Conservation (phyloP, 2,329 filamentous ascomycete genomes). For the Ramularia endophylla region DNA sequence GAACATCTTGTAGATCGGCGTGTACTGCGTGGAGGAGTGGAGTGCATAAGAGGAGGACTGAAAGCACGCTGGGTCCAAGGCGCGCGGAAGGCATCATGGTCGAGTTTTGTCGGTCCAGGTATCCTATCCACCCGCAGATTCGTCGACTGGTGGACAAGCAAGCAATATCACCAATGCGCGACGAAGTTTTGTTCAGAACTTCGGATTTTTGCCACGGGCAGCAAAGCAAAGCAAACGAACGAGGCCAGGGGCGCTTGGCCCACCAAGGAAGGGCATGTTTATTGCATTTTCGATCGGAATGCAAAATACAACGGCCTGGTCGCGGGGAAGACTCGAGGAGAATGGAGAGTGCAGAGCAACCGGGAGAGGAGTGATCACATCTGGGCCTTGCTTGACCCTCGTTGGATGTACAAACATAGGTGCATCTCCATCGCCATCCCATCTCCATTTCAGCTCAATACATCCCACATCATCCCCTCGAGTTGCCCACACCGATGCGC, state of each 20-base stretch:
- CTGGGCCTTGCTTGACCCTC: no score
- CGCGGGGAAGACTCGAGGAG: no score
- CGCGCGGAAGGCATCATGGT: constrained; percentile 7
- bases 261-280: constrained; percentile 1
- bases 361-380: no score
- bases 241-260: constrained; percentile 7
- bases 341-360: no score
- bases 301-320: background rate
- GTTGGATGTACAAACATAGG: no score
- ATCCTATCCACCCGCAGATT: no score
- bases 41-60: constrained; percentile 8
- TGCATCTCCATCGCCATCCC: background rate
- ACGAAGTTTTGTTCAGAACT: background rate
- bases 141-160: no score
- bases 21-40: constrained; percentile 6
- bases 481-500: constrained; percentile 22
- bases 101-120: no score
- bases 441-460: background rate
- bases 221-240: background rate
- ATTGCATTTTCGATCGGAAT: background rate
- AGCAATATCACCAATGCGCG: background rate
- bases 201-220: background rate
- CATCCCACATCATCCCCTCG: constrained; percentile 11
- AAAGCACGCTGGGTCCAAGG: constrained; percentile 6
- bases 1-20: constrained; percentile 9